Evolutionary conservation across 257 asterid genomes (phyloP).

Genomic region (Ilex aquifolium): DNA sequence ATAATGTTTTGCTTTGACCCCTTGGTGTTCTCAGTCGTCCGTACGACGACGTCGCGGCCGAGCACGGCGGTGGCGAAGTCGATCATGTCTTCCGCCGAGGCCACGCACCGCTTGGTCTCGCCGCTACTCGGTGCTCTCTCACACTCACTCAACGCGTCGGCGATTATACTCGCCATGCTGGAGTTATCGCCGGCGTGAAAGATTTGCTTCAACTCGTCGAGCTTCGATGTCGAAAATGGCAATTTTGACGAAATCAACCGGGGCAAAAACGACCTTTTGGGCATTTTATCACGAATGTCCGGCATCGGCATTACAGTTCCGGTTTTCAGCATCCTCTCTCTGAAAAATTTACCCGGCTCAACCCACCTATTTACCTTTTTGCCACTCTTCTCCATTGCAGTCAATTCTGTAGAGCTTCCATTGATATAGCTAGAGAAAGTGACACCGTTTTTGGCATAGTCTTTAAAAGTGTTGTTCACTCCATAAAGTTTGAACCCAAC

Average conservation of each 20-base stretch:
- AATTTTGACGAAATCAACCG: constrained; percentile 57
- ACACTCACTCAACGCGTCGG: constrained; percentile 53
- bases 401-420: constrained; percentile 17
- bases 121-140: constrained; percentile 74
- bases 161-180: constrained; percentile 37
- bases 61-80: constrained; percentile 76
- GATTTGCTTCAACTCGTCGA: constrained; percentile 37
- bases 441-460: constrained; percentile 39
- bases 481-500: constrained; percentile 54
- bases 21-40: constrained; percentile 41
- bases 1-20: constrained; percentile 46
- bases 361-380: constrained; percentile 46
- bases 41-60: constrained; percentile 69
- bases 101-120: constrained; percentile 79
- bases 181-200: constrained; percentile 66
- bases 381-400: constrained; percentile 24
- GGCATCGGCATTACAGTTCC: constrained; percentile 87
- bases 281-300: constrained; percentile 82
- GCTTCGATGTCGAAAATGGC: constrained; percentile 74
- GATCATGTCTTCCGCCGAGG: constrained; percentile 83
- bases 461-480: constrained; percentile 63
- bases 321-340: constrained; percentile 60
- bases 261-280: constrained; percentile 85
- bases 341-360: constrained; percentile 82
- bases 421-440: constrained; percentile 48